Percentiles rank a stretch among this genome's conserved stretches.
Conservation (phyloP, 345 rosid species). For the Citrus australasica region DNA sequence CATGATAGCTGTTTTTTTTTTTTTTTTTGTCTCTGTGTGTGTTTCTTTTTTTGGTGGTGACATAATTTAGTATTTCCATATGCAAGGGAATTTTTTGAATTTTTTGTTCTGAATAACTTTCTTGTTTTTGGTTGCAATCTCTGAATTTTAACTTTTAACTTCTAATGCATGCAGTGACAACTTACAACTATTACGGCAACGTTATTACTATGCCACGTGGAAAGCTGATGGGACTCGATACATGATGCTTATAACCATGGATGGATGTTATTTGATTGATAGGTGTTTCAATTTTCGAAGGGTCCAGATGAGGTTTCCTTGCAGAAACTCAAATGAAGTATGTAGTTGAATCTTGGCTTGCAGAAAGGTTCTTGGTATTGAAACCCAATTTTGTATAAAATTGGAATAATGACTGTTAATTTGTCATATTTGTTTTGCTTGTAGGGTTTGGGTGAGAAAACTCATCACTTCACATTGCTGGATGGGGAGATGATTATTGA, state of each 20-base stretch:
- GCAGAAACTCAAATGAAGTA: constrained; percentile 66
- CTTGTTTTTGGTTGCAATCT: background rate
- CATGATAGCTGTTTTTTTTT: background rate
- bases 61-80: background rate
- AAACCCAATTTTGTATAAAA: background rate
- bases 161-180: constrained; percentile 64
- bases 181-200: constrained; percentile 81
- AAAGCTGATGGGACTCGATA: constrained; percentile 99
- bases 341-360: constrained; percentile 22
- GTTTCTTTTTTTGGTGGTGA: background rate
- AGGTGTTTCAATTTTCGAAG: constrained; percentile 83
- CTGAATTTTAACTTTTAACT: background rate
- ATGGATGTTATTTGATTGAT: constrained; percentile 90
- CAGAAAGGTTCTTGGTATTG: background rate
- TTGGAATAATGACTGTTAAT: constrained; percentile 6
- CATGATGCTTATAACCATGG: constrained; percentile 88
- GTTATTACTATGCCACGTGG: constrained; percentile 99
- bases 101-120: background rate
- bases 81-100: background rate
- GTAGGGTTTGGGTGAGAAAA: constrained; percentile 69
- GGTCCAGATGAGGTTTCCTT: constrained; percentile 98
- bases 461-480: constrained; percentile 84
- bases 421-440: constrained; percentile 22
- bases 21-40: background rate
- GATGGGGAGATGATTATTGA: constrained; percentile 99